Percentiles rank a stretch among this genome's conserved stretches.
These are phyloP conservation scores for Synura sp. DNA, from an alignment of 352 stramenopile genomes.

Conservation along the genomic window DNA sequence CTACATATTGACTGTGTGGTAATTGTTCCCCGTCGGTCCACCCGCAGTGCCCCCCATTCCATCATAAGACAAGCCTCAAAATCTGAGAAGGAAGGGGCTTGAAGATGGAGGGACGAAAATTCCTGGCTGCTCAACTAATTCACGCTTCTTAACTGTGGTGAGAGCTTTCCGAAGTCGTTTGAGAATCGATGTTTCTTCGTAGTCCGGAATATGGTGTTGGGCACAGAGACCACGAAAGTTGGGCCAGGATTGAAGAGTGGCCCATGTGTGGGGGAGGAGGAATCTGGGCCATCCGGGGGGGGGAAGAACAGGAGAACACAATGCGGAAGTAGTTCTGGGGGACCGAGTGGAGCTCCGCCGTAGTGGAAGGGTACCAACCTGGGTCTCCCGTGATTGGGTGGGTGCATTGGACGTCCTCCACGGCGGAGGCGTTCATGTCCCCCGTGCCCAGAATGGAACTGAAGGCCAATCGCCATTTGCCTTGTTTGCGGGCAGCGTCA, in stretches of 20 bases:
- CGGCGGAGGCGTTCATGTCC: background rate
- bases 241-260: background rate
- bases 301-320: background rate
- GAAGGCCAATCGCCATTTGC: background rate
- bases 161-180: conserved; percentile 11
- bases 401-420: conserved; percentile 16
- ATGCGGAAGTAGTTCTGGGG: background rate
- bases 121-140: background rate
- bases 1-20: conserved; percentile 30
- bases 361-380: conserved; percentile 1
- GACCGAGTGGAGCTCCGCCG: background rate
- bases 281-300: background rate
- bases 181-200: conserved; percentile 15
- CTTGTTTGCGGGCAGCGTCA: background rate
- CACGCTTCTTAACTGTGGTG: conserved; percentile 2
- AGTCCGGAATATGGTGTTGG: conserved; percentile 25
- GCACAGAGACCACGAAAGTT: conserved; percentile 10
- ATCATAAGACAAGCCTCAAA: conserved; percentile 1
- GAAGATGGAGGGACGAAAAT: background rate
- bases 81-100: conserved; percentile 1
- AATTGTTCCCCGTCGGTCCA: background rate
- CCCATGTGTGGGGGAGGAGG: conserved; percentile 1
- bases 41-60: conserved; percentile 20
- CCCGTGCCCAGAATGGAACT: conserved; percentile 14
- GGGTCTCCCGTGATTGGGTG: conserved; percentile 21